A percentile compares a stretch with the other conserved stretches of the same genome.
Evolutionary conservation across 495 filamentous ascomycete genomes (phyloP).

Genomic region (Daldinia childiae): DNA sequence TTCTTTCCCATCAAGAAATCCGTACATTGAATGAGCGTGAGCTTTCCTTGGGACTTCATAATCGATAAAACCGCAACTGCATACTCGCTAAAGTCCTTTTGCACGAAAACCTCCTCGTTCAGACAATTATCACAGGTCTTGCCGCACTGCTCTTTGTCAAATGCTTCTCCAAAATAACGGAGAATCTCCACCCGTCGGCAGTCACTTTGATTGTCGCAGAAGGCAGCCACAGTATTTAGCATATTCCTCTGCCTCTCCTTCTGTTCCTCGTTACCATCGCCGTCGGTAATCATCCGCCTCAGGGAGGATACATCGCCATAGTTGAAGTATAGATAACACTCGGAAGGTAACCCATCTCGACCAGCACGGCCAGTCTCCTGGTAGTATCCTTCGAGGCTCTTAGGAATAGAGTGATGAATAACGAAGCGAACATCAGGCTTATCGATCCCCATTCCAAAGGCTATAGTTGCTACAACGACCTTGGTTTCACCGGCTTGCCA

Average conservation of each 20-base stretch:
- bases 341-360: constrained; percentile 84
- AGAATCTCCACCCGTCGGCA: constrained; percentile 90
- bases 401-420: constrained; percentile 89
- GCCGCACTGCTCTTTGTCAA: constrained; percentile 74
- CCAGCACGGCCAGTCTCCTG: constrained; percentile 97
- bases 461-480: constrained; percentile 98
- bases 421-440: constrained; percentile 96
- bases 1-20: constrained; percentile 60
- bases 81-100: constrained; percentile 77
- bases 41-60: constrained; percentile 63
- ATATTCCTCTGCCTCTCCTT: constrained; percentile 85
- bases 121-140: constrained; percentile 87
- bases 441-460: constrained; percentile 99
- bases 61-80: constrained; percentile 73
- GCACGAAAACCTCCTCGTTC: constrained; percentile 68
- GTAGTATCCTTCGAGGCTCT: constrained; percentile 97
- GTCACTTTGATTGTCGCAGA: constrained; percentile 85
- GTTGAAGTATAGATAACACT: constrained; percentile 88
- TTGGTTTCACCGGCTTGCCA: constrained; percentile 85
- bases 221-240: constrained; percentile 83
- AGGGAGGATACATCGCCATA: constrained; percentile 73
- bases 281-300: constrained; percentile 78
- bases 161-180: constrained; percentile 89
- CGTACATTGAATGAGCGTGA: constrained; percentile 64
- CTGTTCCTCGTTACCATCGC: constrained; percentile 77